These are phyloP conservation scores for Kodamaea laetipori DNA, from an alignment of 805 yeast genomes.

Conservation along the genomic window DNA sequence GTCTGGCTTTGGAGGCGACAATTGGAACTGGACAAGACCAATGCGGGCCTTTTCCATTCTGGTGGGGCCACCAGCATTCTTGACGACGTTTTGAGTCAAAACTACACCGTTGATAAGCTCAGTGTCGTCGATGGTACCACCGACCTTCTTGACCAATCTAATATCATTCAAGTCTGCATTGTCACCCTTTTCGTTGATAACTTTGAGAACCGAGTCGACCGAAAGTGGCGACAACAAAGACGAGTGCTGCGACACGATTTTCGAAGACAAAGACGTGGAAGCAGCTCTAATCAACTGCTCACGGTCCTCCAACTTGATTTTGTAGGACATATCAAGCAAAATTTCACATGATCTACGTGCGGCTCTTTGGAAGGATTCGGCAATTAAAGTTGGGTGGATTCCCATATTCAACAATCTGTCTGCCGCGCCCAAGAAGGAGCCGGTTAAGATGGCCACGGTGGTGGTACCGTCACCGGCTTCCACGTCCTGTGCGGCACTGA, in stretches of 20 bases:
- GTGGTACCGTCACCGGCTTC: conserved; percentile 99
- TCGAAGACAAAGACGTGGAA: conserved; percentile 87
- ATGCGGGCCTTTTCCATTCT: conserved; percentile 92
- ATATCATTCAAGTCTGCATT: conserved; percentile 86
- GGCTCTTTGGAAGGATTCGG: conserved; percentile 91
- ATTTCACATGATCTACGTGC: conserved; percentile 82
- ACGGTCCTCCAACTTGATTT: conserved; percentile 76
- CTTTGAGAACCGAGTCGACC: conserved; percentile 87
- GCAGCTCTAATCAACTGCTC: conserved; percentile 90
- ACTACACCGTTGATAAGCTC: conserved; percentile 92
- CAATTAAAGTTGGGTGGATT: conserved; percentile 92
- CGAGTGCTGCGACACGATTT: conserved; percentile 93
- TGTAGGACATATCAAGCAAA: conserved; percentile 79
- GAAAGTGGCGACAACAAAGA: conserved; percentile 86
- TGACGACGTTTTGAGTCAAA: conserved; percentile 84
- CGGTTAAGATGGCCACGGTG: conserved; percentile 92
- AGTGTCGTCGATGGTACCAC: conserved; percentile 97
- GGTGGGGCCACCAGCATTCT: conserved; percentile 92
- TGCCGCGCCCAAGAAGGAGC: conserved; percentile 92
- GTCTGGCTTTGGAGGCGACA: conserved; percentile 96
- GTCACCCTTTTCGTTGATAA: conserved; percentile 59
- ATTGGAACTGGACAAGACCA: conserved; percentile 89
- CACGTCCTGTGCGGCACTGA: conserved; percentile 95
- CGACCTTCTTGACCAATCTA: conserved; percentile 87
- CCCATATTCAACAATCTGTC: conserved; percentile 87